Percentiles rank a stretch among this genome's conserved stretches.
Conservation (phyloP, 179 eudicot species). For the Spinacia oleracea region DNA sequence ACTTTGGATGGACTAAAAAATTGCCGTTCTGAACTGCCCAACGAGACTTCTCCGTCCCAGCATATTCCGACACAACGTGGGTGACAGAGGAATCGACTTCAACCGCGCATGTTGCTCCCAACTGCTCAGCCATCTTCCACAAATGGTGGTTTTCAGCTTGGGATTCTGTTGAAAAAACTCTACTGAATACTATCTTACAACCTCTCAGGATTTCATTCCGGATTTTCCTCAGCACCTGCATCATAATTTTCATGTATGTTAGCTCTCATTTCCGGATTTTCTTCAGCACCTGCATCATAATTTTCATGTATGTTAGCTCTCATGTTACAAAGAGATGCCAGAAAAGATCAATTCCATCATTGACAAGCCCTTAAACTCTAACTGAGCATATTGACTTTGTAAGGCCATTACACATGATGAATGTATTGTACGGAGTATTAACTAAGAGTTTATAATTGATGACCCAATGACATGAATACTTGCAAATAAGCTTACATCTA, state of each 20-base stretch:
- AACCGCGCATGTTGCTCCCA: constrained; percentile 65
- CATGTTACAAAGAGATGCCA: not conserved
- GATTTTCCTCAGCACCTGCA: constrained; percentile 52
- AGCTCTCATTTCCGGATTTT: constrained; percentile 49
- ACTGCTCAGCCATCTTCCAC: constrained; percentile 71
- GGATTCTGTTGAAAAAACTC: constrained; percentile 49
- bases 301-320: too few relatives aligned
- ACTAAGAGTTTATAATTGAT: too few relatives aligned
- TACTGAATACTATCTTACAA: constrained; percentile 70
- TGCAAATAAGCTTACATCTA: too few relatives aligned
- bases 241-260: not conserved
- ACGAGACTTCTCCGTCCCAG: constrained; percentile 61
- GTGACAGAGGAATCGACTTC: constrained; percentile 60
- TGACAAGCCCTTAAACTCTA: not conserved
- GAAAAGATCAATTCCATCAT: not conserved
- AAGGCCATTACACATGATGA: too few relatives aligned
- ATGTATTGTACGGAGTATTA: too few relatives aligned
- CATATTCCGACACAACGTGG: constrained; percentile 61
- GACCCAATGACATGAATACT: not conserved
- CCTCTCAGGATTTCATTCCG: constrained; percentile 55
- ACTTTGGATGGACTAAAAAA: constrained; percentile 58
- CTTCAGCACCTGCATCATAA: constrained; percentile 46
- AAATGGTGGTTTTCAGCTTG: constrained; percentile 44
- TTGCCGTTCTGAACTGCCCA: constrained; percentile 64
- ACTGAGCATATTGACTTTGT: not conserved